Evolutionary conservation across 176 grass and related monocot genomes (phyloP).

Genomic region (Dactylis glomerata): DNA sequence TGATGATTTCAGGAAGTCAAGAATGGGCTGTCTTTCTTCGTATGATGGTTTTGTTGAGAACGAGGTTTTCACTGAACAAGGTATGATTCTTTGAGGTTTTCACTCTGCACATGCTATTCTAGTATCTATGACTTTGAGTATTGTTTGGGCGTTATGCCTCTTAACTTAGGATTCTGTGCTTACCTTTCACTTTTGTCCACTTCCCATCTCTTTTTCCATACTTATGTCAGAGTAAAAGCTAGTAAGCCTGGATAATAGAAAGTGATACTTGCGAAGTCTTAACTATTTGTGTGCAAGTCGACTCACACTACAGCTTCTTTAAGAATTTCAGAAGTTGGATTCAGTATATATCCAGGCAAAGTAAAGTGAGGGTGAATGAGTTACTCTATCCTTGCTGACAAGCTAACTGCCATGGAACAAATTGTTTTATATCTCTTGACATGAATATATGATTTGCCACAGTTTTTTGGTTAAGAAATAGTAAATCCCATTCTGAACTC

Average conservation of each 20-base stretch:
- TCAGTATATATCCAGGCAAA: slow-evolving; percentile 9
- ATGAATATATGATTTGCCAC: neutral
- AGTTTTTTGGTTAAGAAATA: neutral
- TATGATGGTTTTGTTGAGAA: slow-evolving; percentile 76
- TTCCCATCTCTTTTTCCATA: neutral
- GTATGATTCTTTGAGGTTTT: slow-evolving; percentile 36
- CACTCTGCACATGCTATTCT: slow-evolving; percentile 22
- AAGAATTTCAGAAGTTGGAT: neutral
- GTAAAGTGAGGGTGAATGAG: neutral
- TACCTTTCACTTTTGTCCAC: neutral
- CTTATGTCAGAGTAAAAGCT: neutral
- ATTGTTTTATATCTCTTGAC: neutral
- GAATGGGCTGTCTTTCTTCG: slow-evolving; percentile 64
- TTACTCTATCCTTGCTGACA: slow-evolving; percentile 19
- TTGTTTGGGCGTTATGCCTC: neutral
- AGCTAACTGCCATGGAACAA: neutral
- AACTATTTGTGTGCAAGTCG: slow-evolving; percentile 5
- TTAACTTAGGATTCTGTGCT: slow-evolving; percentile 4
- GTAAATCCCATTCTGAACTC: neutral
- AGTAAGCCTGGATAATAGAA: neutral
- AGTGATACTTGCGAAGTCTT: neutral
- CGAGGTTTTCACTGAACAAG: slow-evolving; percentile 77
- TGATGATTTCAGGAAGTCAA: slow-evolving; percentile 83
- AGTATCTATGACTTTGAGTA: neutral
- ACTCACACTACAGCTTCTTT: slow-evolving; percentile 9